phyloP scores from a whole-genome alignment of 176 grass and related monocot species.

The Dendrocalamus sinicus region DNA sequence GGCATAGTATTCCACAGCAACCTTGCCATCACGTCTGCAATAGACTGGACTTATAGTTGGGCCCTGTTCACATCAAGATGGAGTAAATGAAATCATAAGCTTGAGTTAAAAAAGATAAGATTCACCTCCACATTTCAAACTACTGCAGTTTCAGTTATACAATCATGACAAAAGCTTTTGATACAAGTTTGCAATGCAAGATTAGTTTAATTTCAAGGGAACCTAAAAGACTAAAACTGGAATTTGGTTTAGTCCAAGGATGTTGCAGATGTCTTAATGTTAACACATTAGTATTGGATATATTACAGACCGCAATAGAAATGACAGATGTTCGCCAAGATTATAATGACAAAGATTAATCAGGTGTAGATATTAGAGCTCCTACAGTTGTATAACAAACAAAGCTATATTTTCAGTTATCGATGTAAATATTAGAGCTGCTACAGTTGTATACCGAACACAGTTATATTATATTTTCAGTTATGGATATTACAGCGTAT shows the following conservation, averaged over 20 bases:
- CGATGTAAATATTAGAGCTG: background rate
- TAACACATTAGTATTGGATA: conserved; percentile 2
- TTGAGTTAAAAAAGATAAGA: conserved; percentile 14
- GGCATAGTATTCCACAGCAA: conserved; percentile 79
- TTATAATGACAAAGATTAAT: conserved; percentile 11
- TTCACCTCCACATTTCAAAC: conserved; percentile 29
- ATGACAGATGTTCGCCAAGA: background rate
- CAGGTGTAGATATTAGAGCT: background rate
- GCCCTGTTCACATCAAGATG: conserved; percentile 70
- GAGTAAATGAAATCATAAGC: conserved; percentile 28
- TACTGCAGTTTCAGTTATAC: background rate
- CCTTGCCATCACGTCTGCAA: conserved; percentile 60
- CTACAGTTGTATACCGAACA: background rate
- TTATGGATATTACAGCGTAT: background rate
- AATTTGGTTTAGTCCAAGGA: background rate
- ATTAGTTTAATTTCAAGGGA: background rate
- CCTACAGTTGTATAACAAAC: too few relatives aligned
- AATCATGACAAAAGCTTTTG: conserved; percentile 27
- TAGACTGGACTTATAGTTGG: conserved; percentile 92
- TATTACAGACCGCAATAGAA: background rate
- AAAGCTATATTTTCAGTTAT: background rate
- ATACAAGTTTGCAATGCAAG: background rate
- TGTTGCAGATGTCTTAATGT: conserved; percentile 12
- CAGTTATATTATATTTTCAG: background rate
- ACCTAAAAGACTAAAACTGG: conserved; percentile 2